Base-by-base conservation (phyloP, 805 yeast species). In the Teunomyces lycoperdinae region DNA sequence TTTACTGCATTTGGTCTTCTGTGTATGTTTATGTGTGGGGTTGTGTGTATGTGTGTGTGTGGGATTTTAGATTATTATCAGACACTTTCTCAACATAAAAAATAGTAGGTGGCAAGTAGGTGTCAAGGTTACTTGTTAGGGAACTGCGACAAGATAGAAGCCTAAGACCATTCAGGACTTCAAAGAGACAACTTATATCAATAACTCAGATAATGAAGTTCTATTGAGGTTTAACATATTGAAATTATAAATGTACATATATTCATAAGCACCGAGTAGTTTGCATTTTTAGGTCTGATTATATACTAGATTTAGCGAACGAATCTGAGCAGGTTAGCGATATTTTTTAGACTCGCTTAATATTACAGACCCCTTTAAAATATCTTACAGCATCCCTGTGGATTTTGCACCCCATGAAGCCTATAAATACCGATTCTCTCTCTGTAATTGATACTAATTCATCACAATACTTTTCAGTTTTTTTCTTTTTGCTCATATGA, bases 331-430 rank as follows among this genome's bases (percentile, higher is more conserved):
- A 13, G 34, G 11, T 32, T 32, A 32, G 30, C 29, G 16, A 38
- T 38, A 38, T 38, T 38, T 38, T 38, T 20, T 38, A 11, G 11
- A 11, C 41, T 38, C 41, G 41, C 41, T 38, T 38, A 24, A 10
- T 36, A 24, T 20, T 38, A 10, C 13, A 24, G 14, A 20, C 41
- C 26, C 41, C 41, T 38, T n/a, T 6, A 24, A n/a, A 38, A 24
- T 11, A 10, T 11, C 10, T 26, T 38, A 16, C 41, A 38, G 28
- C 16, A 38, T 13, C 41, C 41, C 41, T 26, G 26, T 24, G 10
- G 13, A 9, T 7, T 26, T 38, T 38, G 30, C 41, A 38, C 41
- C 41, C 41, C 41, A 38, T 38, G 17, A n/a, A 11, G 6, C 26
- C 20, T 38, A 17, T 38, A 38, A 38, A 32, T 32, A 32, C 16